Evolutionary conservation across 2,329 filamentous ascomycete genomes (phyloP).

Genomic region (Penicillium sp.): DNA sequence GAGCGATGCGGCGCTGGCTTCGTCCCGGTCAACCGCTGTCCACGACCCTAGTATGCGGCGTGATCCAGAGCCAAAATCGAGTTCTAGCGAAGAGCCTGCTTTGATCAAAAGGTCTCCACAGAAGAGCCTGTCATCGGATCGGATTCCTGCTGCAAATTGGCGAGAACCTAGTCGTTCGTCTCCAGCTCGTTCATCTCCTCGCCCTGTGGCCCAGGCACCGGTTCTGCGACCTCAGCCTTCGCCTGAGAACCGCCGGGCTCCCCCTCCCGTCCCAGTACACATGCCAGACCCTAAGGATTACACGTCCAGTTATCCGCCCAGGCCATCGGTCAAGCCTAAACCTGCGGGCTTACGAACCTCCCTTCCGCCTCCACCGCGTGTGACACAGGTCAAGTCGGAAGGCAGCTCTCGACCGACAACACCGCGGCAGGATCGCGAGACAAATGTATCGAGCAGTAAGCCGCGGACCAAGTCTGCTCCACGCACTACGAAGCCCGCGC

Average conservation of each 20-base stretch:
- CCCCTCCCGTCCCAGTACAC: constrained; percentile 9
- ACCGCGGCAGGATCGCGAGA: constrained; percentile 14
- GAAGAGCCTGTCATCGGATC: constrained; percentile 9
- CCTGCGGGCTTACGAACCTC: constrained; percentile 33
- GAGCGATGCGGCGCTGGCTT: constrained; percentile 28
- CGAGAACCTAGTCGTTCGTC: constrained; percentile 21
- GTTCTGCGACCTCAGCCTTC: constrained; percentile 11
- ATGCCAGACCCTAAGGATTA: constrained; percentile 25
- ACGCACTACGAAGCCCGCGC: constrained; percentile 6
- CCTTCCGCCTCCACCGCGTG: constrained; percentile 16
- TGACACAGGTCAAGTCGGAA: constrained; percentile 25
- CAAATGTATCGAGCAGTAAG: constrained; percentile 12
- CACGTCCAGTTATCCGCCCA: constrained; percentile 18
- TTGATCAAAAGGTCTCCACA: constrained; percentile 5
- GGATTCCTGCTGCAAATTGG: constrained; percentile 22
- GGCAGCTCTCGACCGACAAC: constrained; percentile 13
- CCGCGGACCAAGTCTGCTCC: constrained; percentile 23
- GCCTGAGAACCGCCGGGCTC: constrained; percentile 16
- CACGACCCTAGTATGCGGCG: constrained; percentile 27
- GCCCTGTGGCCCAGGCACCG: constrained; percentile 2
- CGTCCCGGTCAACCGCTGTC: constrained; percentile 29
- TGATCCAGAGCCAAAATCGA: constrained; percentile 22
- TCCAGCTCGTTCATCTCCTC: constrained; percentile 14
- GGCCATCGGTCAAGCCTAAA: constrained; percentile 40
- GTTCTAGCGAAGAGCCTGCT: constrained; percentile 25